Evolutionary conservation across 2,329 filamentous ascomycete genomes (phyloP).

Genomic region (Ceratocystis albifundus): DNA sequence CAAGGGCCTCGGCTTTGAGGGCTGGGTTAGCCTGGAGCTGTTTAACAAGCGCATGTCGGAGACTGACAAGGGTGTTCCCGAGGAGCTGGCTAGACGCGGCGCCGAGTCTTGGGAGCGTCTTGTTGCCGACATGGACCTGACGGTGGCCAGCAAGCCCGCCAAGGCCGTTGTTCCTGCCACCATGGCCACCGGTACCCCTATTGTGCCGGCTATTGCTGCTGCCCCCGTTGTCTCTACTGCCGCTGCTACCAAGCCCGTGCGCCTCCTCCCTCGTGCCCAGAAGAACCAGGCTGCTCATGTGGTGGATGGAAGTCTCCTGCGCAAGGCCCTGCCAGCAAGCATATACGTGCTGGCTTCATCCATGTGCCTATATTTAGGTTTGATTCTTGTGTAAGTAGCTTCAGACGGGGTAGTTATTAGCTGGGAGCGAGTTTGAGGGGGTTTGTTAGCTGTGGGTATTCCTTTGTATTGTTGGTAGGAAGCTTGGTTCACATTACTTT

Average conservation of each 20-base stretch:
- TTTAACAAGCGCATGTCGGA: constrained; percentile 52
- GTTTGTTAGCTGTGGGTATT: no score
- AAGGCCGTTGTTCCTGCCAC: background rate
- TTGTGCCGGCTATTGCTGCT: background rate
- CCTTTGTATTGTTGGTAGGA: background rate
- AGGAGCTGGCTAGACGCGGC: constrained; percentile 44
- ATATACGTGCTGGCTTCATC: constrained; percentile 16
- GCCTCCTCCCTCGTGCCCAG: background rate
- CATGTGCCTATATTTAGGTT: constrained; percentile 14
- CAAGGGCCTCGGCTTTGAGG: constrained; percentile 51
- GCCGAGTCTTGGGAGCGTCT: constrained; percentile 42
- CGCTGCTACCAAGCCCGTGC: background rate
- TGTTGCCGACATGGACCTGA: constrained; percentile 30
- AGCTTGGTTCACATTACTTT: constrained; percentile 4
- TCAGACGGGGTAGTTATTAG: background rate
- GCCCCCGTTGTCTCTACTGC: background rate
- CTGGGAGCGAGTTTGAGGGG: background rate
- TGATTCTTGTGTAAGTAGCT: constrained; percentile 17
- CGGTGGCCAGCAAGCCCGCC: constrained; percentile 1
- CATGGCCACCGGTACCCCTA: background rate
- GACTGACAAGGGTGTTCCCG: constrained; percentile 38
- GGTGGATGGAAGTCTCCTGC: constrained; percentile 1
- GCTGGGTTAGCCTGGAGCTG: constrained; percentile 61
- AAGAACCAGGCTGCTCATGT: background rate
- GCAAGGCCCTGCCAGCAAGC: constrained; percentile 9